Evolutionary conservation across 2,329 filamentous ascomycete species (phyloP).

Genomic region (Orbilia ellipsospora): DNA sequence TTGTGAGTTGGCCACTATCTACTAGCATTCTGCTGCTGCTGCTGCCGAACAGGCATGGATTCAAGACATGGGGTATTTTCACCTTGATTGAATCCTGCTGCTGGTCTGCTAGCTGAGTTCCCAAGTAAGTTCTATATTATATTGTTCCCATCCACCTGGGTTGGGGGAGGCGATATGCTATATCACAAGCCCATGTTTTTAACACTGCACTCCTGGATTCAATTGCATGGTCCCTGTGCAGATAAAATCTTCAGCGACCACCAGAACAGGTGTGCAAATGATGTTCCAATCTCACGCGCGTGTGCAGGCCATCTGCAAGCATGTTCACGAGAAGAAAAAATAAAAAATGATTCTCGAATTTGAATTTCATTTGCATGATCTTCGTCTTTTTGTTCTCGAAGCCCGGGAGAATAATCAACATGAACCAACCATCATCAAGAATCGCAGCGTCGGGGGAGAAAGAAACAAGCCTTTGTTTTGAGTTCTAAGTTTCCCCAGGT

Average conservation of each 20-base stretch:
- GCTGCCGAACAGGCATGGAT: background rate
- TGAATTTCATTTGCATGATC: too few relatives aligned
- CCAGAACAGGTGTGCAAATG: background rate
- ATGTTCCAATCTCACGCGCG: conserved; percentile 15
- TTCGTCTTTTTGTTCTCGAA: conserved; percentile 24
- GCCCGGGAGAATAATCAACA: background rate
- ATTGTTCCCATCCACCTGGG: conserved; percentile 36
- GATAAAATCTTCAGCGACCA: conserved; percentile 34
- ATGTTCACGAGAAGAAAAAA: background rate
- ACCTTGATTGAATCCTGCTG: conserved; percentile 19
- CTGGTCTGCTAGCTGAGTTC: background rate
- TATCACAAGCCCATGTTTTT: conserved; percentile 25
- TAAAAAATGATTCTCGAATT: too few relatives aligned
- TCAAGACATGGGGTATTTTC: conserved; percentile 24
- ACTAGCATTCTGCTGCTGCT: conserved; percentile 3
- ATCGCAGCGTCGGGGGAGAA: conserved; percentile 25
- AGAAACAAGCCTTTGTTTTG: conserved; percentile 27
- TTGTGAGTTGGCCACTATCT: conserved; percentile 53
- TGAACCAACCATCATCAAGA: conserved; percentile 1
- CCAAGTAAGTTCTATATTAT: background rate
- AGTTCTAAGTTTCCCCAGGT: conserved; percentile 26
- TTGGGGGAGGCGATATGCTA: conserved; percentile 32
- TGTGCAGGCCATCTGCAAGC: conserved; percentile 2
- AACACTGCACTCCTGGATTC: conserved; percentile 2
- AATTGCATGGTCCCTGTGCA: conserved; percentile 47